Conservation (phyloP, 2,329 filamentous ascomycete genomes). For the Aspergillus cejpii region DNA sequence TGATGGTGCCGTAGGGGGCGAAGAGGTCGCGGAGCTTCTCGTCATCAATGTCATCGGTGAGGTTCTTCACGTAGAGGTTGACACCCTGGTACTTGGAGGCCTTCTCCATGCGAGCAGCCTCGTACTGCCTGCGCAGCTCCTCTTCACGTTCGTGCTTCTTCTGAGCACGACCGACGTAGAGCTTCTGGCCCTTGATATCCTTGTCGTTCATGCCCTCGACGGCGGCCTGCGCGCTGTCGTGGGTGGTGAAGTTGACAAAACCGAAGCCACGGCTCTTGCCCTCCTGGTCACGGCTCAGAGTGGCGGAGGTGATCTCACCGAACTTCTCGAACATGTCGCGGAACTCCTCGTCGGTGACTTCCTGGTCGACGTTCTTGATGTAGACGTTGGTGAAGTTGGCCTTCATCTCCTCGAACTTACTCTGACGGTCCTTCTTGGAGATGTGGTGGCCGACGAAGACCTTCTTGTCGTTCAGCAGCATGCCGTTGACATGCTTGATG, state of each 20-base stretch:
- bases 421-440: conserved; percentile 99
- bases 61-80: conserved; percentile 99
- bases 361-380: conserved; percentile 90
- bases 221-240: conserved; percentile 76
- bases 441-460: conserved; percentile 99
- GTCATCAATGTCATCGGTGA: conserved; percentile 93
- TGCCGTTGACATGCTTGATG: conserved; percentile 99
- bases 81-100: conserved; percentile 98
- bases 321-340: conserved; percentile 84
- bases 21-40: conserved; percentile 96
- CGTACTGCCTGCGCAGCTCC: conserved; percentile 97
- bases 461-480: conserved; percentile 99
- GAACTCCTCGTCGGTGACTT: conserved; percentile 90
- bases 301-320: conserved; percentile 92
- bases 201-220: conserved; percentile 88
- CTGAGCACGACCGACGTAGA: conserved; percentile 96
- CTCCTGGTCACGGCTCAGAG: conserved; percentile 79
- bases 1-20: conserved; percentile 84
- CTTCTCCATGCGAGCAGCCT: conserved; percentile 95
- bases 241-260: conserved; percentile 91
- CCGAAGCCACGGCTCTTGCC: conserved; percentile 94
- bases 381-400: conserved; percentile 99
- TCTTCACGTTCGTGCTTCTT: conserved; percentile 99
- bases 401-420: conserved; percentile 99
- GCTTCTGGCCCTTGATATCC: conserved; percentile 87